Base-by-base conservation (phyloP, 768 basidiomycete species). In the Cyclocybe aegerita region DNA sequence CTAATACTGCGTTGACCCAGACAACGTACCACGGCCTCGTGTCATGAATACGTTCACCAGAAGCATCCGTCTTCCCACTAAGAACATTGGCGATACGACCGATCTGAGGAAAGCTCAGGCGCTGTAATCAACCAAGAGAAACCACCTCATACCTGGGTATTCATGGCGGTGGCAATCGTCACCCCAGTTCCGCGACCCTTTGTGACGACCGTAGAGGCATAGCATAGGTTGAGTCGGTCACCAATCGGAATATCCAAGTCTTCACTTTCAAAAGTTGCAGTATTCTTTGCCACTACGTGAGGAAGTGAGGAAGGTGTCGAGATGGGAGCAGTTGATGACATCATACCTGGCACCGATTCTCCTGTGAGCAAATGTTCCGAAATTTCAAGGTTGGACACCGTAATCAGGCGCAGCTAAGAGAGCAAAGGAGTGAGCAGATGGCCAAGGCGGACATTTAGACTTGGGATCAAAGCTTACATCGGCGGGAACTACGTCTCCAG, bases 291-390 rank as follows among this genome's bases (percentile, higher is more conserved):
- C n/a, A 80, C 72, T 71, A 39, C 31, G 17, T 36, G 16, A 36
- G 38, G 9, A 1, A 10, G 30, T 37, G 4, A 39, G 44, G 11
- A 43, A 12, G 41, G 36, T 35, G 29, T n/a, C 37, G 2, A 43
- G 8, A 33, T 9, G 9, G 10, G 16, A 37, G 4, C 3, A 40
- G 42, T 11, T 15, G 4, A 10, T 54, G 11, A 29, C 36, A 11
- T 32, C 58, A 37, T 43, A 69, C 69, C 78, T 39, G 79, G 79
- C 33, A 79, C 56, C 10, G 75, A 75, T 60, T 80, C 79, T 50
- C 78, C 79, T 0, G 79, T 82, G 39, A 82, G 63, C 10, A 80
- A 67, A 17, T 77, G 76, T 54, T 82, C 79, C 35, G 76, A 77
- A 17, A 71, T 65, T 60, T 79, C 78, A 31, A 79, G 65, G 55